Evolutionary conservation across 352 stramenopile genomes (phyloP).

Genomic region (Elongisporangium prolatum): DNA sequence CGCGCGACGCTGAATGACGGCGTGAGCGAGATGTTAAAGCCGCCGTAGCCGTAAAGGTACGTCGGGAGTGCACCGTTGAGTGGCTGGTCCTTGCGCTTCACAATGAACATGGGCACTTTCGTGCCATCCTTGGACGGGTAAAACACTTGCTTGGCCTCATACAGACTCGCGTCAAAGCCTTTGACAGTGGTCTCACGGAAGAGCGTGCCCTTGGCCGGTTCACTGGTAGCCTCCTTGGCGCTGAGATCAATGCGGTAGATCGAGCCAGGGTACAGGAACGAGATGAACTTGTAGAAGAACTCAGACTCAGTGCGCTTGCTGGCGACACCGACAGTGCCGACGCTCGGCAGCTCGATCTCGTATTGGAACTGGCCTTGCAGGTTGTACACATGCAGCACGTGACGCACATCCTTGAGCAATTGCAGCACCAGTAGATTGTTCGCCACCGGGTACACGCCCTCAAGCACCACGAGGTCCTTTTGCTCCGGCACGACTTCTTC

Average conservation of each 20-base stretch:
- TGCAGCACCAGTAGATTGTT: conserved; percentile 68
- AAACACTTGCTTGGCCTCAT: conserved; percentile 81
- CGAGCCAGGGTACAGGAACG: conserved; percentile 77
- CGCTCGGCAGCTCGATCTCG: conserved; percentile 59
- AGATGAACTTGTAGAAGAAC: conserved; percentile 89
- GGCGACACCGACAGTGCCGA: conserved; percentile 61
- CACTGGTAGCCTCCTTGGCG: conserved; percentile 10
- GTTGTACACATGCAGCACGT: conserved; percentile 79
- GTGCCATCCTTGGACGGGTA: conserved; percentile 93
- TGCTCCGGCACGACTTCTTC: conserved; percentile 84
- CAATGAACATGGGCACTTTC: conserved; percentile 94
- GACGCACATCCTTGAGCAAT: conserved; percentile 79
- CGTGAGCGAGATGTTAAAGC: conserved; percentile 94
- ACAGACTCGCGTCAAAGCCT: conserved; percentile 74
- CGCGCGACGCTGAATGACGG: conserved; percentile 86
- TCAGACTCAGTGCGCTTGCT: conserved; percentile 73
- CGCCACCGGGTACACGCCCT: conserved; percentile 58
- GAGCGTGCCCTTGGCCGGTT: conserved; percentile 27
- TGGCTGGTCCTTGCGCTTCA: conserved; percentile 73
- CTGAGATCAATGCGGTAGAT: conserved; percentile 73
- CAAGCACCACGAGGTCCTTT: conserved; percentile 66
- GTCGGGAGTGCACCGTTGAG: conserved; percentile 86
- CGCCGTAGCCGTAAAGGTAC: conserved; percentile 93
- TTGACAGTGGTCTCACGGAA: conserved; percentile 84
- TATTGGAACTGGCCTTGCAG: conserved; percentile 69